Evolutionary conservation across 2,329 filamentous ascomycete species (phyloP).

Genomic region (Rhinocladiella similis): DNA sequence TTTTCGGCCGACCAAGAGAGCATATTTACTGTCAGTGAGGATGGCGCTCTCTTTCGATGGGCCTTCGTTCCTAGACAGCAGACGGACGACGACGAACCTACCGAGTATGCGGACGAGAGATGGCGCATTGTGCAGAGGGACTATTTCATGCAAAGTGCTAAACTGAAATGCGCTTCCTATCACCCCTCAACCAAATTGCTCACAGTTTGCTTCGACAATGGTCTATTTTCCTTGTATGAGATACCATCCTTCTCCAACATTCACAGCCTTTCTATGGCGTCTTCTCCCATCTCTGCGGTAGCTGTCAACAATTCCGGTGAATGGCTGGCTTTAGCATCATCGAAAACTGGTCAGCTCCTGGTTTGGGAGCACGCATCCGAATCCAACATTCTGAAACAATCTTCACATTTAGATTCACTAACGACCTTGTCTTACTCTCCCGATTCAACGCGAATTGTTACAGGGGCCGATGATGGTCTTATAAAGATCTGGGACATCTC

Average conservation of each 20-base stretch:
- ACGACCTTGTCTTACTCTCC: constrained; percentile 92
- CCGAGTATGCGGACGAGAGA: constrained; percentile 64
- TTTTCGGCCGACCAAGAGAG: constrained; percentile 93
- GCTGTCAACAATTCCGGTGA: constrained; percentile 92
- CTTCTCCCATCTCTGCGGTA: constrained; percentile 93
- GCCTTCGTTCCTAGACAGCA: constrained; percentile 69
- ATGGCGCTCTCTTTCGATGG: constrained; percentile 96
- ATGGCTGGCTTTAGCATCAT: constrained; percentile 96
- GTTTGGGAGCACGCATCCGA: constrained; percentile 99
- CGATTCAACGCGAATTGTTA: constrained; percentile 89
- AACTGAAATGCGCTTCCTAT: constrained; percentile 86
- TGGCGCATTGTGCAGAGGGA: constrained; percentile 92
- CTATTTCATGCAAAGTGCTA: constrained; percentile 90
- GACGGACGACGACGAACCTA: constrained; percentile 58
- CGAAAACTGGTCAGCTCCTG: constrained; percentile 89
- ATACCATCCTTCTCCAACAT: constrained; percentile 95
- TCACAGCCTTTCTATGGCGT: constrained; percentile 86
- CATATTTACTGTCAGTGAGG: constrained; percentile 94
- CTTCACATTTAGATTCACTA: constrained; percentile 95
- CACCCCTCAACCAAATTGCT: constrained; percentile 85
- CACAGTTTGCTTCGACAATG: constrained; percentile 95
- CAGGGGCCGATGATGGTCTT: constrained; percentile 93
- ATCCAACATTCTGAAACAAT: constrained; percentile 97
- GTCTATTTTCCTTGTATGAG: constrained; percentile 90
- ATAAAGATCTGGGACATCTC: constrained; percentile 98